A percentile compares a stretch with the other conserved stretches of the same genome.
Conservation (phyloP, 2,329 filamentous ascomycete species). For the Beauveria australis region DNA sequence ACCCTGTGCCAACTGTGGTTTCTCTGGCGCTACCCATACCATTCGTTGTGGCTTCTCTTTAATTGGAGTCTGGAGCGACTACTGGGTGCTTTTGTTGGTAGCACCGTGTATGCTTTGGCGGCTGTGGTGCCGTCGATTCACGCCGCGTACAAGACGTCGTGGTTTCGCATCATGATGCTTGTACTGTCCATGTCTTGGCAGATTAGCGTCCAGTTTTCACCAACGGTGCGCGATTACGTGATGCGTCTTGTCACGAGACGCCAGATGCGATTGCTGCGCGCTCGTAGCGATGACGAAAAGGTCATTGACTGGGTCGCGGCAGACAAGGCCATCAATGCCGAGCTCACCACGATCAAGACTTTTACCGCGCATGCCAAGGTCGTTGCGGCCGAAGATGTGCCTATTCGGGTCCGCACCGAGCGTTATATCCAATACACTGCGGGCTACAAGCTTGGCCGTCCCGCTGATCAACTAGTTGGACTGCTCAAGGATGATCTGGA, state of each 20-base stretch:
- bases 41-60: constrained; percentile 15
- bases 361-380: background rate
- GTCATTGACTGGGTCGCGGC: constrained; percentile 11
- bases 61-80: constrained; percentile 17
- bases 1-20: constrained; percentile 15
- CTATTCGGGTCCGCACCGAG: constrained; percentile 14
- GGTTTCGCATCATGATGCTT: constrained; percentile 17
- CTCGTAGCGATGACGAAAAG: background rate
- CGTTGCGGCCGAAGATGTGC: constrained; percentile 5
- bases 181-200: constrained; percentile 16
- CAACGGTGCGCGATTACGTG: constrained; percentile 12
- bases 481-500: constrained; percentile 16
- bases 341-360: constrained; percentile 10
- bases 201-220: constrained; percentile 14
- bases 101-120: constrained; percentile 16
- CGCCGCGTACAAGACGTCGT: constrained; percentile 11
- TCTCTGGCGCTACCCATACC: constrained; percentile 14
- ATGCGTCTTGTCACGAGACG: constrained; percentile 12
- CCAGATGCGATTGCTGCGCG: constrained; percentile 12
- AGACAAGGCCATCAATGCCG: constrained; percentile 11
- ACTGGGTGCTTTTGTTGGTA: constrained; percentile 15
- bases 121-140: constrained; percentile 14
- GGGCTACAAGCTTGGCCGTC: constrained; percentile 13
- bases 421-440: constrained; percentile 16
- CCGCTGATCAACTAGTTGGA: constrained; percentile 16